These are phyloP conservation scores for Huntiella omanensis DNA, from an alignment of 2,329 filamentous ascomycete genomes.

Conservation along the genomic window DNA sequence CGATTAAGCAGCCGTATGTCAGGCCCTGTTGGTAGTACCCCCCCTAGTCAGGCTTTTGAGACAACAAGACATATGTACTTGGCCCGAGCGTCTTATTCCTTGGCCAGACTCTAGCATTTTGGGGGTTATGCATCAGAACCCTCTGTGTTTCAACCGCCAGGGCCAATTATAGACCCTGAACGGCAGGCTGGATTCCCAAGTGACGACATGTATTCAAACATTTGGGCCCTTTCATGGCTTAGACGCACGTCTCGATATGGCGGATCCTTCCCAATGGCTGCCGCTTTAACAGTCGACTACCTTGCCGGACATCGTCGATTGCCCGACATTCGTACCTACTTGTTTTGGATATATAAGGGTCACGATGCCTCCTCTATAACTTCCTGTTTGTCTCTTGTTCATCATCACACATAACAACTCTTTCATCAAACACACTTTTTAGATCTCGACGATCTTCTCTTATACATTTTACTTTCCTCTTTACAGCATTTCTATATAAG, in stretches of 20 bases:
- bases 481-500: background rate
- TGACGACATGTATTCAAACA: slow-evolving; percentile 3
- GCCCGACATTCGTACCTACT: slow-evolving; percentile 2
- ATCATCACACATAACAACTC: slow-evolving; percentile 1
- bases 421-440: background rate
- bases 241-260: too few species aligned
- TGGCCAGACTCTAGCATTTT: too few species aligned
- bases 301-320: slow-evolving; percentile 5
- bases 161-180: slow-evolving; percentile 2
- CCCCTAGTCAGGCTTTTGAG: too few species aligned
- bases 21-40: too few species aligned
- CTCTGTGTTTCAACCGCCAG: background rate
- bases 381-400: background rate
- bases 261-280: background rate
- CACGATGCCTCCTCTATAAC: background rate
- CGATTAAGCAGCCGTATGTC: too few species aligned
- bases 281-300: background rate
- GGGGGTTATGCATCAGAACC: slow-evolving; percentile 1
- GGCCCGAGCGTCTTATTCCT: too few species aligned
- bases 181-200: background rate
- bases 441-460: slow-evolving; percentile 1
- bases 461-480: background rate
- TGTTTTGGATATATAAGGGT: slow-evolving; percentile 8
- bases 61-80: too few species aligned
- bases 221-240: background rate